A percentile compares a stretch with the other conserved stretches of the same genome.
Evolutionary conservation across 139 green algal species (phyloP).

Genomic region (Volvox africanus): DNA sequence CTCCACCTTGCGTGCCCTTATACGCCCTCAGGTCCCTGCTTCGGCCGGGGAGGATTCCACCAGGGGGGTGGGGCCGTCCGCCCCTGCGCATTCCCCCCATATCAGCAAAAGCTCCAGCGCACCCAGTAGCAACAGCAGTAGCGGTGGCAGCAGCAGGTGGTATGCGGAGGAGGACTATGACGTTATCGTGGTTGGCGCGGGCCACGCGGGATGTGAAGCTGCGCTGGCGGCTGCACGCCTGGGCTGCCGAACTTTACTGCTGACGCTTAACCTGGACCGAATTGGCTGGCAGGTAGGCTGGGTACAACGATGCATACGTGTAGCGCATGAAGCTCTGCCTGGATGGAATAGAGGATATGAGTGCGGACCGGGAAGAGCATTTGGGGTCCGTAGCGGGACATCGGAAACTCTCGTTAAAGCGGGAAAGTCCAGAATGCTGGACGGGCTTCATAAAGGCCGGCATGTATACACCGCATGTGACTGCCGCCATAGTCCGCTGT

Average conservation of each 20-base stretch:
- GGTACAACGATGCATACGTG: too few species aligned
- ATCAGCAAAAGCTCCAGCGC: not conserved
- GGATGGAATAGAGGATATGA: too few species aligned
- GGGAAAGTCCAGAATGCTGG: too few species aligned
- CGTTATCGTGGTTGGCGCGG: constrained; percentile 96
- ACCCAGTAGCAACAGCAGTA: not conserved
- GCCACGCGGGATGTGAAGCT: constrained; percentile 97
- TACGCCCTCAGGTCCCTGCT: too few species aligned
- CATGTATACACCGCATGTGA: too few species aligned
- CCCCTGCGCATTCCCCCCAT: not conserved
- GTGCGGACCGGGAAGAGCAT: too few species aligned
- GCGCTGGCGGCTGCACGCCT: constrained; percentile 91
- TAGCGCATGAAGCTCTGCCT: too few species aligned
- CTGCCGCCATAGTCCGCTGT: too few species aligned
- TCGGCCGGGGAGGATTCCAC: not conserved
- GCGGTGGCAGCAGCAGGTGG: constrained; percentile 12
- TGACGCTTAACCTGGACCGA: constrained; percentile 95
- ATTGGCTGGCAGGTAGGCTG: constrained; percentile 93
- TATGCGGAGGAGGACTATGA: constrained; percentile 90
- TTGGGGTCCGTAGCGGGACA: too few species aligned
- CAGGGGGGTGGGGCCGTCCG: not conserved
- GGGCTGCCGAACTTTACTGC: constrained; percentile 90
- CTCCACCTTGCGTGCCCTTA: too few species aligned
- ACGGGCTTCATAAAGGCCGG: too few species aligned
- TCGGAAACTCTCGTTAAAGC: too few species aligned